A percentile compares a stretch with the other conserved stretches of the same genome.
Conservation (phyloP, 2,329 filamentous ascomycete genomes). For the Ceratocystis variospora region DNA sequence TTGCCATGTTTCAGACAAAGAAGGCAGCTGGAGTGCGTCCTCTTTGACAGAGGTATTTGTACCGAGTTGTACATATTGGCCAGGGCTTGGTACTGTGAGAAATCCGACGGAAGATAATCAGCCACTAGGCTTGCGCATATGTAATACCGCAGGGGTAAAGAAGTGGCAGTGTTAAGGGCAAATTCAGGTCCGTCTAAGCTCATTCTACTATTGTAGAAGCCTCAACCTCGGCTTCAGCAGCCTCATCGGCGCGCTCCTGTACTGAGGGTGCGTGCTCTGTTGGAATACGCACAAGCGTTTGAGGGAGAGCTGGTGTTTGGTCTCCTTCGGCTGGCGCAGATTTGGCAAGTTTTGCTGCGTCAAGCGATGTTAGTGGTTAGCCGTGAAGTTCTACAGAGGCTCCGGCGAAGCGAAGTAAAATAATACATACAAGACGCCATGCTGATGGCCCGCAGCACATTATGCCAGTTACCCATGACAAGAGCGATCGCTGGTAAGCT, state of each 20-base stretch:
- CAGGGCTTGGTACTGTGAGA: not conserved
- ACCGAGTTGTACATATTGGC: not conserved
- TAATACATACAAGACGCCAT: slow-evolving; percentile 62
- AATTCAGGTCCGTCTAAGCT: not conserved
- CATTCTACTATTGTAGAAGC: slow-evolving; percentile 21
- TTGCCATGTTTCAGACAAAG: not conserved
- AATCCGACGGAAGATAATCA: not conserved
- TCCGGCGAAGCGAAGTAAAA: not conserved
- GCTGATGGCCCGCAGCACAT: slow-evolving; percentile 68
- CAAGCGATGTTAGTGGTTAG: not conserved
- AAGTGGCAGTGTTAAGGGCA: not conserved
- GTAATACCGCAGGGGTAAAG: not conserved
- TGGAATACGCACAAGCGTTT: slow-evolving; percentile 73
- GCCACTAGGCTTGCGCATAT: not conserved
- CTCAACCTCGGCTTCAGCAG: slow-evolving; percentile 30
- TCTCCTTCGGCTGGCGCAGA: slow-evolving; percentile 4
- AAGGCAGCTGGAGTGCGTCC: not conserved
- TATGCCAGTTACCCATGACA: slow-evolving; percentile 81
- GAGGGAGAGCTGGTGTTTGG: slow-evolving; percentile 39
- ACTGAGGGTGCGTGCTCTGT: slow-evolving; percentile 59
- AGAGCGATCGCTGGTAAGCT: slow-evolving; percentile 53
- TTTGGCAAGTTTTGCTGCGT: slow-evolving; percentile 16
- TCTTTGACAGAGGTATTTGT: not conserved
- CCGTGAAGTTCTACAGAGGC: not conserved
- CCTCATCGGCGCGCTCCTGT: slow-evolving; percentile 45